These are phyloP conservation scores for Clitopilus passeckerianus DNA, from an alignment of 768 basidiomycete species.

Conservation along the genomic window DNA sequence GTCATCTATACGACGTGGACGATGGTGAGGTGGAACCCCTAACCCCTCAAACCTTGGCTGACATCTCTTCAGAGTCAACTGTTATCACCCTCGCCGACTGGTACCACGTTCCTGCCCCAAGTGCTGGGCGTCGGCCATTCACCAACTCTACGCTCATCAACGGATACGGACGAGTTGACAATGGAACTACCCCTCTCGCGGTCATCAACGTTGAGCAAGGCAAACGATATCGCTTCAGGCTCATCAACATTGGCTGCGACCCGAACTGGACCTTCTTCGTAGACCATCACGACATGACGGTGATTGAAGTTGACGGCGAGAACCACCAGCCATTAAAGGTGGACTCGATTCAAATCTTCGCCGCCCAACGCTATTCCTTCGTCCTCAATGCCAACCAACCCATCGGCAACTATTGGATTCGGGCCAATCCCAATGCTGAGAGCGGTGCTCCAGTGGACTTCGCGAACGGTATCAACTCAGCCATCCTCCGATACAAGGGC, in stretches of 20 bases:
- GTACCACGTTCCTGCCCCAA: constrained; percentile 19
- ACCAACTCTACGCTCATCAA: constrained; percentile 37
- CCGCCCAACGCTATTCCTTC: constrained; percentile 39
- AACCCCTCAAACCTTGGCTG: not conserved
- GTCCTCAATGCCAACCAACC: constrained; percentile 37
- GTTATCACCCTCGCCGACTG: constrained; percentile 37
- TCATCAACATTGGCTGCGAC: constrained; percentile 43
- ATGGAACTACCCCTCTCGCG: constrained; percentile 25
- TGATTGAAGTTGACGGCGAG: constrained; percentile 34
- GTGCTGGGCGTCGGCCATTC: constrained; percentile 5
- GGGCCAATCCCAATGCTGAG: constrained; percentile 19
- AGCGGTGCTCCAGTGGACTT: not conserved
- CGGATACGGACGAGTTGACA: constrained; percentile 34
- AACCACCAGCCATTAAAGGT: constrained; percentile 23
- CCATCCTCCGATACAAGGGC: constrained; percentile 34
- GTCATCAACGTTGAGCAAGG: constrained; percentile 33
- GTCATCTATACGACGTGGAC: constrained; percentile 16
- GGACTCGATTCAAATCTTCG: constrained; percentile 34
- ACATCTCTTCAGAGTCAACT: constrained; percentile 26
- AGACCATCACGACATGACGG: constrained; percentile 16
- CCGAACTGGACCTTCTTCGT: constrained; percentile 31
- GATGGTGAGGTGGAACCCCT: constrained; percentile 1
- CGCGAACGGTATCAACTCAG: constrained; percentile 1
- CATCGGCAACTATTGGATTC: constrained; percentile 50
- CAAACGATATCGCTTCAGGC: constrained; percentile 46